Percentiles rank a stretch among this genome's conserved stretches.
phyloP scores from a whole-genome alignment of 2,329 filamentous ascomycete genomes.

The Paraconiothyrium brasiliense region DNA sequence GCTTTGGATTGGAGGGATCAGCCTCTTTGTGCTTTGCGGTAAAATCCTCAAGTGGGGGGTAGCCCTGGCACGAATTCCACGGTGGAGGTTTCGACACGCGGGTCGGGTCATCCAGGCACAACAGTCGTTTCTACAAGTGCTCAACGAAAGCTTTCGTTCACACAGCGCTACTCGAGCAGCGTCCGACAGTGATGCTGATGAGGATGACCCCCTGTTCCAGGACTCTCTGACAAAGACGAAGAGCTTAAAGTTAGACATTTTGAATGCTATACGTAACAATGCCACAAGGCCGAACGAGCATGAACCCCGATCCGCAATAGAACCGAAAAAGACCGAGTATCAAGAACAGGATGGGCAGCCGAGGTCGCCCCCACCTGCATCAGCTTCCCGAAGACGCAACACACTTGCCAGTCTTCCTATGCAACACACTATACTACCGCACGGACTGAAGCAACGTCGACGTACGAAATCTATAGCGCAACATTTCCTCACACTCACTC shows the following conservation, averaged over 20 bases:
- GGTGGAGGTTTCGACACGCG: slow-evolving; percentile 81
- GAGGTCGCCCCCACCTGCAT: slow-evolving; percentile 8
- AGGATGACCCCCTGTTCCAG: slow-evolving; percentile 46
- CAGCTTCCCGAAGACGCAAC: slow-evolving; percentile 40
- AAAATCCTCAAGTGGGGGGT: slow-evolving; percentile 85
- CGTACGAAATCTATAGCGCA: slow-evolving; percentile 54
- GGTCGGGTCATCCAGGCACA: slow-evolving; percentile 54
- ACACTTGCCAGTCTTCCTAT: slow-evolving; percentile 43
- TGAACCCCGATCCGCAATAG: slow-evolving; percentile 43
- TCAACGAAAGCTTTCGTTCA: slow-evolving; percentile 48
- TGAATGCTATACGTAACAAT: slow-evolving; percentile 30
- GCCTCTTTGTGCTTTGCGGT: slow-evolving; percentile 76
- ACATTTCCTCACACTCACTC: slow-evolving; percentile 82
- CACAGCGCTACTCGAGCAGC: slow-evolving; percentile 28
- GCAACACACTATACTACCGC: slow-evolving; percentile 31
- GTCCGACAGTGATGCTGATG: slow-evolving; percentile 59
- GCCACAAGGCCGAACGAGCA: slow-evolving; percentile 22
- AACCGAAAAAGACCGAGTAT: slow-evolving; percentile 28
- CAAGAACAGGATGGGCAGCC: slow-evolving; percentile 16
- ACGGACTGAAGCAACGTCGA: slow-evolving; percentile 34
- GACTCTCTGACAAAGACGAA: slow-evolving; percentile 36
- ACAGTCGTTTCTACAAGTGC: slow-evolving; percentile 54
- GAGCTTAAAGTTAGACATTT: slow-evolving; percentile 40
- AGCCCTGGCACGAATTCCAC: slow-evolving; percentile 84
- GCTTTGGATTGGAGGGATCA: slow-evolving; percentile 72